These are phyloP conservation scores for Pogostemon cablin DNA, from an alignment of 257 asterid genomes.

Conservation along the genomic window DNA sequence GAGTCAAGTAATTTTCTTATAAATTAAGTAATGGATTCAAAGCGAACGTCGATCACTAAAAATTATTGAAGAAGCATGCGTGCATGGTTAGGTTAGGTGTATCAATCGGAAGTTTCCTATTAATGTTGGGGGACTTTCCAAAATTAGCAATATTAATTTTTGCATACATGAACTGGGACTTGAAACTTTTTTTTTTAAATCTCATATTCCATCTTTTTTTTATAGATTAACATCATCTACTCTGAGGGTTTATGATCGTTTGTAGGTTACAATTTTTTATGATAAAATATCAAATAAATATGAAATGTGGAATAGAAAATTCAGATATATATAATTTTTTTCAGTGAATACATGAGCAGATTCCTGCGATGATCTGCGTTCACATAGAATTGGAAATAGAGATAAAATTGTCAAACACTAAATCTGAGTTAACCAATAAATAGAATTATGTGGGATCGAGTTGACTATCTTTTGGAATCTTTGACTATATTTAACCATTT, in stretches of 20 bases:
- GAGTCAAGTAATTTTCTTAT: too few species aligned
- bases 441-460: background rate
- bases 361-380: background rate
- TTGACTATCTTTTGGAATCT: slow-evolving; percentile 26
- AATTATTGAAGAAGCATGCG: background rate
- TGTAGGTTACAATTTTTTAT: too few species aligned
- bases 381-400: slow-evolving; percentile 2
- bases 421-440: too few species aligned
- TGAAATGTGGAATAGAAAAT: too few species aligned
- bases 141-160: background rate
- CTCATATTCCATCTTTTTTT: too few species aligned
- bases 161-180: background rate
- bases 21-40: too few species aligned
- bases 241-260: too few species aligned
- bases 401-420: slow-evolving; percentile 19
- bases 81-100: background rate
- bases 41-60: too few species aligned
- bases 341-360: background rate
- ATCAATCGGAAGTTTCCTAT: slow-evolving; percentile 36
- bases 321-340: too few species aligned
- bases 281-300: too few species aligned
- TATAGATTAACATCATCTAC: too few species aligned
- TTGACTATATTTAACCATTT: background rate
- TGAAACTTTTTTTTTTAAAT: background rate
- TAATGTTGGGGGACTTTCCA: slow-evolving; percentile 45